Evolutionary conservation across 768 basidiomycete genomes (phyloP), one percentile per base, ranked within the genome.

Genomic region (Asterophora parasitica): DNA sequence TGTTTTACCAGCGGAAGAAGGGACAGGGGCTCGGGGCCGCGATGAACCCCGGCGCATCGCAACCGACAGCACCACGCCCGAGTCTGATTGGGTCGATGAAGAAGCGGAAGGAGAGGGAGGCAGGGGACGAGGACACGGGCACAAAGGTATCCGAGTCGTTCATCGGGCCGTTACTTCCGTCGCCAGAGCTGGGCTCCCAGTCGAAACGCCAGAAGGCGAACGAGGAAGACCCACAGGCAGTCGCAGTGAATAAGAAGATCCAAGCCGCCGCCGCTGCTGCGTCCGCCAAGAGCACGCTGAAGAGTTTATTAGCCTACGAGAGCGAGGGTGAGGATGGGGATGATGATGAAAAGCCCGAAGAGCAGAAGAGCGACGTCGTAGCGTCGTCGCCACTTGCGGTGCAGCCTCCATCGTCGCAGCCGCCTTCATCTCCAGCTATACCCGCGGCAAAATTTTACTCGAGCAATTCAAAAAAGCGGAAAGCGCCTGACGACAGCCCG

Each of bases 1-100:
- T 99, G 48, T 93, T 95, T 69, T 99, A 98, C 65, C 77, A 92
- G 36, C 81, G 82, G 42, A 82, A 85, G 48, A 85, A 81, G 64
- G 90, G 89, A 6, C 83, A 89, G 58, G 77, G 74, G 4, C 68
- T 90, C 39, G 79, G 86, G 55, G 80, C 82, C 13, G 83, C 78
- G 4, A 68, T 88, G 48, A 72, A 70, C 17, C 58, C 67, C 15
- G 32, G 50, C 49, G 20, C 47, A 59, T 12, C 57, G 59, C 42
- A 76, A 66, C 36, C 52, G 23, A 23, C 23, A 23, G 23, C 23
- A 23, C 23, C 23, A 30, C 40, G 47, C 57, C 65, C 59, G 20
- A 69, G 68, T 7, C 56, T 85, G 39, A 68, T 74, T 1, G 71
- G 76, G 5, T 73, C 71, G 55, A 76, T 71, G 72, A 78, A 67